Percentiles rank a stretch among this genome's conserved stretches.
phyloP scores from a whole-genome alignment of 2,329 filamentous ascomycete species.

The Lanzia echinophila region DNA sequence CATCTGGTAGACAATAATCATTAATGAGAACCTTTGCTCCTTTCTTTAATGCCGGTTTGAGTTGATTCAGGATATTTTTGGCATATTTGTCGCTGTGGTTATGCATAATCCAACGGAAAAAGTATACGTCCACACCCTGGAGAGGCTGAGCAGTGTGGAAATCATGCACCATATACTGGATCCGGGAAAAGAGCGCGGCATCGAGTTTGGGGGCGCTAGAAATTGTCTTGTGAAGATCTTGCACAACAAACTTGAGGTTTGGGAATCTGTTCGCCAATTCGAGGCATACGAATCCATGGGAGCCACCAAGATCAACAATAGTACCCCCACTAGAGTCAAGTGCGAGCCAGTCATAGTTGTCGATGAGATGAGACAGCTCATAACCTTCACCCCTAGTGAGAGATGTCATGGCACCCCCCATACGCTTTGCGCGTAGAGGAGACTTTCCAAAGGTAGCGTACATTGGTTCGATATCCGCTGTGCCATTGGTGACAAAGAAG shows the following conservation, averaged over 20 bases:
- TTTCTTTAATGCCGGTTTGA: conserved; percentile 49
- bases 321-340: conserved; percentile 40
- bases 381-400: conserved; percentile 51
- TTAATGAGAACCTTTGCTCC: conserved; percentile 35
- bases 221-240: conserved; percentile 44
- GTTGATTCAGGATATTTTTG: conserved; percentile 41
- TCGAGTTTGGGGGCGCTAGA: conserved; percentile 41
- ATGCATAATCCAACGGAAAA: conserved; percentile 54
- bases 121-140: conserved; percentile 49
- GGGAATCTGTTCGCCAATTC: conserved; percentile 45
- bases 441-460: conserved; percentile 47
- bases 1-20: conserved; percentile 39
- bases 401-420: conserved; percentile 49
- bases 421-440: conserved; percentile 41
- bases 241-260: conserved; percentile 48
- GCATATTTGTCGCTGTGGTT: conserved; percentile 52
- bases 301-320: conserved; percentile 54
- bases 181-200: conserved; percentile 33
- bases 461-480: conserved; percentile 45
- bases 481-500: conserved; percentile 46
- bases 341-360: conserved; percentile 47
- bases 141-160: conserved; percentile 52
- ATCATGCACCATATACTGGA: conserved; percentile 42
- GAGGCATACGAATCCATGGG: conserved; percentile 50
- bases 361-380: conserved; percentile 45